phyloP scores from a whole-genome alignment of 352 stramenopile species.

The Globisporangium cylindrosporum region DNA sequence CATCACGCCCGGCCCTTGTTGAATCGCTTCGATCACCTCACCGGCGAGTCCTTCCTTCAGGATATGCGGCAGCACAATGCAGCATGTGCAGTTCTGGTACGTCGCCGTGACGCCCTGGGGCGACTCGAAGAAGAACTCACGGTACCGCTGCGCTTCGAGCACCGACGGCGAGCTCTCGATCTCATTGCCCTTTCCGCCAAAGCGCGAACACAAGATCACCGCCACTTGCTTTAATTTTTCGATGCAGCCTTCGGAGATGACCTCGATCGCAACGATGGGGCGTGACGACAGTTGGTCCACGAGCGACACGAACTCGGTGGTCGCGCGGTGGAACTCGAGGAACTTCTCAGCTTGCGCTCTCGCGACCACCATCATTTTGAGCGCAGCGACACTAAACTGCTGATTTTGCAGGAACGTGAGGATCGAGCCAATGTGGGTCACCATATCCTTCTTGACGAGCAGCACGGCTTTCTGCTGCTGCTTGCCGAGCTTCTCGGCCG shows the following conservation, averaged over 20 bases:
- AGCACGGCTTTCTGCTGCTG: slow-evolving; percentile 72
- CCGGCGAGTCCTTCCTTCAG: slow-evolving; percentile 83
- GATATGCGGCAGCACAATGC: slow-evolving; percentile 91
- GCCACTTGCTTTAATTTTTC: slow-evolving; percentile 58
- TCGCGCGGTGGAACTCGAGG: slow-evolving; percentile 40
- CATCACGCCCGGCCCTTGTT: slow-evolving; percentile 55
- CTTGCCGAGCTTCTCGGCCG: slow-evolving; percentile 56
- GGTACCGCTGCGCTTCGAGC: slow-evolving; percentile 53
- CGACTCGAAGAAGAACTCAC: slow-evolving; percentile 63
- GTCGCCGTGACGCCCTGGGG: slow-evolving; percentile 59
- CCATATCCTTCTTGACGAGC: slow-evolving; percentile 54
- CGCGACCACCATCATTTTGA: slow-evolving; percentile 75
- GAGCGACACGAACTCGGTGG: slow-evolving; percentile 25
- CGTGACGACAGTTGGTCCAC: slow-evolving; percentile 38
- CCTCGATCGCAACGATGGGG: slow-evolving; percentile 66
- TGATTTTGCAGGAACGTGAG: slow-evolving; percentile 58
- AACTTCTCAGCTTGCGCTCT: slow-evolving; percentile 53
- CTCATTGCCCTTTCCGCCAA: slow-evolving; percentile 38
- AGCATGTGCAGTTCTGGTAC: slow-evolving; percentile 90
- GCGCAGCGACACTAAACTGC: slow-evolving; percentile 65
- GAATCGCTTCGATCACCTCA: slow-evolving; percentile 82
- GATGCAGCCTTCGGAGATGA: slow-evolving; percentile 73
- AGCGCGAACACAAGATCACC: slow-evolving; percentile 37
- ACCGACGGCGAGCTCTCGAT: slow-evolving; percentile 51
- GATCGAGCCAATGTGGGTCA: slow-evolving; percentile 47